Evolutionary conservation across 192 early-diverging fungal genomes (phyloP).

Genomic region (Spizellomyces sp.): DNA sequence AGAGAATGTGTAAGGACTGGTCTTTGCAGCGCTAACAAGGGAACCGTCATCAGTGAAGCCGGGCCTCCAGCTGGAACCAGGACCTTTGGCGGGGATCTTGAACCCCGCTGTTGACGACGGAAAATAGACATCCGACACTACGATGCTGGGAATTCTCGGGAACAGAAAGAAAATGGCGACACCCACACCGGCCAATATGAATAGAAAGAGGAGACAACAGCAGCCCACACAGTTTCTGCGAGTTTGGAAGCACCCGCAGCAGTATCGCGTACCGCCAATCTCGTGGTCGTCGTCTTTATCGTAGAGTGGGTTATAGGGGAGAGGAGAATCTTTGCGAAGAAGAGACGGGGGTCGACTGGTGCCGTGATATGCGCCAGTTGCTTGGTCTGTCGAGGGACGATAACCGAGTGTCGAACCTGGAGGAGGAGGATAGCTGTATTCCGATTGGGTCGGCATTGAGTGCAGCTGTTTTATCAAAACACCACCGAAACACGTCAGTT

Average conservation of each 20-base stretch:
- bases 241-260: conserved; percentile 36
- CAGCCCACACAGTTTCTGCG: conserved; percentile 5
- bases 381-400: too few relatives aligned
- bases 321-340: not conserved
- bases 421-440: too few relatives aligned
- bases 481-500: too few relatives aligned
- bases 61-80: conserved; percentile 2
- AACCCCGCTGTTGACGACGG: not conserved
- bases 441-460: too few relatives aligned
- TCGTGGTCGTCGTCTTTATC: conserved; percentile 15
- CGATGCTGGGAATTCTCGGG: conserved; percentile 31
- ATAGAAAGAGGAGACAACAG: conserved; percentile 4
- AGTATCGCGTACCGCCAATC: conserved; percentile 24
- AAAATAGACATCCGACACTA: conserved; percentile 23
- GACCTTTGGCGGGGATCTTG: conserved; percentile 1
- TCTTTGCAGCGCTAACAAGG: not conserved
- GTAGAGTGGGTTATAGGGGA: not conserved
- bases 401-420: too few relatives aligned
- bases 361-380: not conserved
- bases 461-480: too few relatives aligned
- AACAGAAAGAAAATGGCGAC: conserved; percentile 36
- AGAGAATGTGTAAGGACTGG: conserved; percentile 12
- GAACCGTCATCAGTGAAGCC: not conserved
- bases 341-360: not conserved
- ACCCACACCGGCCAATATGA: conserved; percentile 31